Percentiles rank a stretch among this genome's conserved stretches.
phyloP scores from a whole-genome alignment of 129 eudicot species.

The Dittrichia graveolens region DNA sequence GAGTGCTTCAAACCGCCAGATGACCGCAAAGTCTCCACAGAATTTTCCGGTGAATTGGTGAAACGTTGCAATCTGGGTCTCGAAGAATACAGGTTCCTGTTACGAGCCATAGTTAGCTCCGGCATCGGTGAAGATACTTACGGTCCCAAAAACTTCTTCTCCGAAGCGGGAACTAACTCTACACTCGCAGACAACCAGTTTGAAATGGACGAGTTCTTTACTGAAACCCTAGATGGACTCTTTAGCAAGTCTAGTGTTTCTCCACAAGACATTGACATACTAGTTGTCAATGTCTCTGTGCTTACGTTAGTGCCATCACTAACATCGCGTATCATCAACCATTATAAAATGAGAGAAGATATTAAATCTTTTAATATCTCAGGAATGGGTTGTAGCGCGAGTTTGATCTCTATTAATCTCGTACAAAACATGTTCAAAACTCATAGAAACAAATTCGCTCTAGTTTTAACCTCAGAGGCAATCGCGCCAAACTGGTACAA shows the following conservation, averaged over 20 bases:
- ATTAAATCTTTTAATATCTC: conserved; percentile 41
- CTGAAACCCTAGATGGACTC: conserved; percentile 38
- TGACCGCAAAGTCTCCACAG: conserved; percentile 41
- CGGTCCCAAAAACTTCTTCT: conserved; percentile 46
- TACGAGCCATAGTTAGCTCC: conserved; percentile 48
- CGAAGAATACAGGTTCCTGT: conserved; percentile 38
- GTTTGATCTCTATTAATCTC: conserved; percentile 40
- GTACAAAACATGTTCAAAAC: conserved; percentile 50
- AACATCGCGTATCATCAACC: conserved; percentile 43
- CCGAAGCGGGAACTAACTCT: conserved; percentile 36
- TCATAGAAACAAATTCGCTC: conserved; percentile 38
- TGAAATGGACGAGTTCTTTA: conserved; percentile 52
- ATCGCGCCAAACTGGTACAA: conserved; percentile 53
- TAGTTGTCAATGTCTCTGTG: conserved; percentile 55
- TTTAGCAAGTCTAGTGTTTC: conserved; percentile 35
- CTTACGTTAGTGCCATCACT: conserved; percentile 49
- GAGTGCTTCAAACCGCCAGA: conserved; percentile 56
- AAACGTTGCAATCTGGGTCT: conserved; percentile 37
- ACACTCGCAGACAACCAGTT: conserved; percentile 20
- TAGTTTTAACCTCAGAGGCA: conserved; percentile 49
- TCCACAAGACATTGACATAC: conserved; percentile 48
- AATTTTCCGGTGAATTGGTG: conserved; percentile 36
- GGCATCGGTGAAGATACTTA: conserved; percentile 56
- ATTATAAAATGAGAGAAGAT: conserved; percentile 50
- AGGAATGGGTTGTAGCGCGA: conserved; percentile 61